Percentiles rank a stretch among this genome's conserved stretches.
phyloP scores from a whole-genome alignment of 1,284 basidiomycete species.

The Microbotryum silenes-acaulis region DNA sequence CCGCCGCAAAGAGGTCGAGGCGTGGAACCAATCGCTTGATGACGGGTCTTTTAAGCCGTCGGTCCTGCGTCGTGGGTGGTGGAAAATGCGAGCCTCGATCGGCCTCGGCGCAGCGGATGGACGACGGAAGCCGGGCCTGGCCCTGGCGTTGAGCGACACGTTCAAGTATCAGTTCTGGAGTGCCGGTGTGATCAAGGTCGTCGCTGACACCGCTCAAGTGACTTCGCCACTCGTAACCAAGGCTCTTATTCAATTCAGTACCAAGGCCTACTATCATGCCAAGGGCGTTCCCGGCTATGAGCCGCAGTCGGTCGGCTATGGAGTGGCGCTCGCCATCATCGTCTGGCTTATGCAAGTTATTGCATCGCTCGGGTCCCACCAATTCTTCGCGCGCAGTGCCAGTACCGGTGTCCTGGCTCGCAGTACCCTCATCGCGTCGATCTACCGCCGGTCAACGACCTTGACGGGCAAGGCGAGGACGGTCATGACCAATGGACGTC shows the following conservation, averaged over 20 bases:
- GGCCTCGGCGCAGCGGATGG: slow-evolving; percentile 16
- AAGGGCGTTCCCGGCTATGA: slow-evolving; percentile 47
- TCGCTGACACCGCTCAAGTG: slow-evolving; percentile 50
- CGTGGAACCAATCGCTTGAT: slow-evolving; percentile 40
- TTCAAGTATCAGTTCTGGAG: slow-evolving; percentile 62
- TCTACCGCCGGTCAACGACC: slow-evolving; percentile 70
- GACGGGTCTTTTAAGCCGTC: slow-evolving; percentile 33
- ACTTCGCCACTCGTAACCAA: slow-evolving; percentile 68
- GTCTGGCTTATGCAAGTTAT: slow-evolving; percentile 64
- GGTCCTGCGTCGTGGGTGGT: slow-evolving; percentile 19
- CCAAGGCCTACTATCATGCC: slow-evolving; percentile 54
- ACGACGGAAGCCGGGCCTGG: slow-evolving; percentile 21
- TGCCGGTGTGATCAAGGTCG: slow-evolving; percentile 62
- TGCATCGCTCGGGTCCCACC: slow-evolving; percentile 57
- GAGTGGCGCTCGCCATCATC: slow-evolving; percentile 49
- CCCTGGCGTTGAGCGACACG: slow-evolving; percentile 22
- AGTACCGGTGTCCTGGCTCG: slow-evolving; percentile 72
- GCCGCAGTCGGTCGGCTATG: slow-evolving; percentile 57
- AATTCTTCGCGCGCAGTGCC: slow-evolving; percentile 57
- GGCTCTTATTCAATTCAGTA: slow-evolving; percentile 67
- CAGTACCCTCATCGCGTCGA: slow-evolving; percentile 77
- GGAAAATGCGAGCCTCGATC: slow-evolving; percentile 20
- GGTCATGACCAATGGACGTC: slow-evolving; percentile 71
- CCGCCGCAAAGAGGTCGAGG: slow-evolving; percentile 34
- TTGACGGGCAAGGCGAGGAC: slow-evolving; percentile 75